Percentiles rank a stretch among this genome's conserved stretches.
Conservation (phyloP, 768 basidiomycete species). For the Boletellus ananiceps region DNA sequence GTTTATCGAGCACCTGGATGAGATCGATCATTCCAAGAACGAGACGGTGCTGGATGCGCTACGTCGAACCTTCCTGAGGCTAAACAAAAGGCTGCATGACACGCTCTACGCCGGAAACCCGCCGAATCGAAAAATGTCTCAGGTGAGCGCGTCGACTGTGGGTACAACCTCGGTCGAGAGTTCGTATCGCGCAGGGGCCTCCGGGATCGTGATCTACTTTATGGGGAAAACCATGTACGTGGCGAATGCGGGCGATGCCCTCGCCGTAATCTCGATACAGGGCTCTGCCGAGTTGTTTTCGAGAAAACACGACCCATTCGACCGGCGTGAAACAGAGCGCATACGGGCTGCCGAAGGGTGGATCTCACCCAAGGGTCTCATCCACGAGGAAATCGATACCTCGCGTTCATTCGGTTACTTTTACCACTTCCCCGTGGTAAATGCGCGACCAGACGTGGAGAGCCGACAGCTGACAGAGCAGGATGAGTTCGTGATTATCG, state of each 20-base stretch:
- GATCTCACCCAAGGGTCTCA: slow-evolving; percentile 84
- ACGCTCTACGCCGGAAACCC: slow-evolving; percentile 42
- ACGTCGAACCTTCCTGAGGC: slow-evolving; percentile 79
- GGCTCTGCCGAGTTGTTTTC: slow-evolving; percentile 75
- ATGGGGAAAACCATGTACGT: slow-evolving; percentile 75
- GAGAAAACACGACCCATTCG: slow-evolving; percentile 84
- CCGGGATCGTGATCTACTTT: slow-evolving; percentile 85
- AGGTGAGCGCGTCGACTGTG: slow-evolving; percentile 46
- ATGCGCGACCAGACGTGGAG: slow-evolving; percentile 78
- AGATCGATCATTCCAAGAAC: slow-evolving; percentile 30
- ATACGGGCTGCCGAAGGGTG: slow-evolving; percentile 92
- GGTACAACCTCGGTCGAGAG: slow-evolving; percentile 37
- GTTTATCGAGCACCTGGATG: slow-evolving; percentile 56
- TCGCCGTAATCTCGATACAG: slow-evolving; percentile 79
- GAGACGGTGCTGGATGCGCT: slow-evolving; percentile 73
- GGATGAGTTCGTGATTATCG: slow-evolving; percentile 96
- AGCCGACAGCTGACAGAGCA: slow-evolving; percentile 66
- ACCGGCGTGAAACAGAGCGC: slow-evolving; percentile 76
- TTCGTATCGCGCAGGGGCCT: slow-evolving; percentile 67
- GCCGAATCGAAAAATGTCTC: slow-evolving; percentile 66
- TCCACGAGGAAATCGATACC: slow-evolving; percentile 88
- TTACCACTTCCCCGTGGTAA: slow-evolving; percentile 84
- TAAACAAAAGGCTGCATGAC: slow-evolving; percentile 81
- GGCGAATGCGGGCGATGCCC: slow-evolving; percentile 84
- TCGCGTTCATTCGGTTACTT: slow-evolving; percentile 95